Percentiles rank a stretch among this genome's conserved stretches.
Evolutionary conservation across 345 rosid species (phyloP).

Genomic region (sweet orange (Citrus sinensis)): DVS_A1.0 CM039166.1:19955501-19956000

Average conservation of each 20-base stretch:
- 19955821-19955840: too few relatives aligned
- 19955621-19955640: constrained; percentile 58
- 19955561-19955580: too few relatives aligned
- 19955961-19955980: not conserved
- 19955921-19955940: constrained; percentile 28
- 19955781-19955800: not conserved
- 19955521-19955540: not conserved
- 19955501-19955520: not conserved
- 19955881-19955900: constrained; percentile 28
- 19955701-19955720: constrained; percentile 30
- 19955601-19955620: constrained; percentile 47
- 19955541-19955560: not conserved
- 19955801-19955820: too few relatives aligned
- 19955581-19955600: too few relatives aligned
- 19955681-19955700: constrained; percentile 36
- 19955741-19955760: not conserved
- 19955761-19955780: not conserved
- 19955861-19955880: not conserved
- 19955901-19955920: constrained; percentile 56
- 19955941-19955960: not conserved
- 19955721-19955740: not conserved
- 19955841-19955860: too few relatives aligned
- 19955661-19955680: constrained; percentile 54
- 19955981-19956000: not conserved
- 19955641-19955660: constrained; percentile 46